Evolutionary conservation across 768 basidiomycete genomes (phyloP), one percentile per base, ranked within the genome.

Genomic region (Myochromella boudieri): DNA sequence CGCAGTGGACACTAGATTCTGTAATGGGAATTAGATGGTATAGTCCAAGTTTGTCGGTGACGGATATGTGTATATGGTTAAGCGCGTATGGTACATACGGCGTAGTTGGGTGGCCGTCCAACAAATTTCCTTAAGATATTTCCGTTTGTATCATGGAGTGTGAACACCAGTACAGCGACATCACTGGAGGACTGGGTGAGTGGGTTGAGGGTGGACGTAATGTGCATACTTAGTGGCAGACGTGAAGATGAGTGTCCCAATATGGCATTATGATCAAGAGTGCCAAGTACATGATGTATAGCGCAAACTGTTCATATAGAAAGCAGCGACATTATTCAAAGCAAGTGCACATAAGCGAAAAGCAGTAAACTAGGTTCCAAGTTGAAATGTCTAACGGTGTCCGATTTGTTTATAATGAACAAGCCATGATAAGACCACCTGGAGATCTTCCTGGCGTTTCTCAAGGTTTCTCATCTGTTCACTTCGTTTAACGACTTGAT

Each of bases 111-210:
- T 3, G 60, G 59, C 34, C 63, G 48, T 31, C 52, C 55, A 37
- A 67, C 37, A 33, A 67, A 59, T 46, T 61, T 63, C 4, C 56
- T 48, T 17, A 42, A 45, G 3, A 52, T 21, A 1, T 8, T 34
- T 20, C 46, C 45, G n/a, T 44, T 21, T 6, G 45, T 47, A n/a
- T 60, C 46, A 10, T 44, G 36, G 22, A 44, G 61, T 7, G 40
- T 46, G n/a, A 63, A 60, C 18, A 67, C 32, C 2, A 59, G 52
- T 0, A 68, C 52, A 11, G 65, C 59, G 7, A 68, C 33, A 32
- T 63, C 61, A 24, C 42, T 42, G 1, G 46, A 43, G 10, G 57
- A 50, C 10, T 38, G 54, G 2, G 57, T 53, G 34, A 31, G 27
- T 4, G 58, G 50, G 34, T 56, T 60, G 4, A 49, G 42, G 3